Evolutionary conservation across 1,284 basidiomycete species (phyloP), one percentile per base, ranked within the genome.

Genomic region (Leccinum subfulvum): DNA sequence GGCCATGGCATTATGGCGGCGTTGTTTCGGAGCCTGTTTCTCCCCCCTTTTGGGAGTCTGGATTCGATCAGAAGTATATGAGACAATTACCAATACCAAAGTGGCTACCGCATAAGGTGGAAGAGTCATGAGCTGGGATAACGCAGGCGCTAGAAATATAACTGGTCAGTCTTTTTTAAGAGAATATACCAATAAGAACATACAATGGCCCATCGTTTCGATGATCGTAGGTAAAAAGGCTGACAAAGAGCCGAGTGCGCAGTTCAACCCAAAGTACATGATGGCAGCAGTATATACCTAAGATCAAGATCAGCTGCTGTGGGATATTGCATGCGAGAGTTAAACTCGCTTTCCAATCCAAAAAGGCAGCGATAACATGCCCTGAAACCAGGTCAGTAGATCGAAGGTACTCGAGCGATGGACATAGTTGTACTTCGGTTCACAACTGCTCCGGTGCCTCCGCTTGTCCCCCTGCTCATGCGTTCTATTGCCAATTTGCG

Each of bases 141-240:
- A 69, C 0, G 84, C 85, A 58, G 79, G 74, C 18, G 79, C 84
- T 85, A 63, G n/a, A 39, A 57, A 57, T 21, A 8, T 1, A 10
- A 33, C 28, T 58, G 58, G 37, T 63, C 18, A 61, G 60, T 28
- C 21, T 54, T 14, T 52, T 23, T 14, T 16, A 21, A 21, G 35
- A 18, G 54, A 44, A 57, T 14, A 33, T 26, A 8, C 9, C 1
- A 2, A n/a, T 47, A 9, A 6, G 14, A 35, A 74, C 76, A 53
- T 66, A 83, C 83, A 83, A 70, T 81, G 84, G 16, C 87, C 88
- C 68, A 92, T 85, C 0, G 87, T 89, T 59, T 81, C 83, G 65
- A 94, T 86, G 69, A 94, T 93, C 0, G 92, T 95, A 1, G 93
- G 93, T 28, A 95, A 77, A 77, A 95, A 95, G 0, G 91, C 94